Base-by-base conservation (phyloP, 306 rosid genomes). In the Lupinus albus region DNA sequence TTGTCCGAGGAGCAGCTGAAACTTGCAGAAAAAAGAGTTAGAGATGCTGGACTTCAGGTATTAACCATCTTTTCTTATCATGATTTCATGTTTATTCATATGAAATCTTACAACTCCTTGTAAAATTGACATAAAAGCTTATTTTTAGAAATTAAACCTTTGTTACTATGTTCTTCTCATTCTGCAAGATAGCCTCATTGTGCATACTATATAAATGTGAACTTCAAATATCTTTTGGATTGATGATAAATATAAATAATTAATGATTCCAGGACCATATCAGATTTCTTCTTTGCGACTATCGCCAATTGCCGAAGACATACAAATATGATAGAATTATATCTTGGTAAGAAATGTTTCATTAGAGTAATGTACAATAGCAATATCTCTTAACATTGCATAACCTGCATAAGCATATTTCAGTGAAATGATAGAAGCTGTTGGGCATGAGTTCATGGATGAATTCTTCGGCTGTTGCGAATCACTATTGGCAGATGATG, bases 371-470 rank as follows among this genome's bases (percentile, higher is more conserved):
- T 53, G 5, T 56, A 11, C 9, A 52, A 30, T 53, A 15, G 17
- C 52, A 46, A 51, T 33, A 44, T 16, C 67, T 53, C 52, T n/a
- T n/a, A 60, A 17, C 57, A 68, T 15, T 66, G 12, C 51, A 20
- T 71, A 53, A 75, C 65, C 21, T 56, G 20, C 35, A 47, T 36
- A 30, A 57, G 32, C 39, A 67, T 81, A 72, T 67, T 80, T 58
- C 89, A 92, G 96, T 70, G 98, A 87, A 87, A 87, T 92, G 96
- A 61, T 92, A 30, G 96, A 92, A 75, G 72, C 67, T 15, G 95
- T 87, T 32, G 98, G 95, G 11, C 92, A 89, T 46, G 96, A 92
- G 72, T 89, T 57, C 67, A 87, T 92, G 89, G 88, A 87, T 68
- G 83, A 84, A 18, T 92, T 87, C 70, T 89, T 92, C 59, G 74